These are phyloP conservation scores for Thymus quinquecostatus DNA, from an alignment of 257 asterid genomes.

Conservation along the genomic window DNA sequence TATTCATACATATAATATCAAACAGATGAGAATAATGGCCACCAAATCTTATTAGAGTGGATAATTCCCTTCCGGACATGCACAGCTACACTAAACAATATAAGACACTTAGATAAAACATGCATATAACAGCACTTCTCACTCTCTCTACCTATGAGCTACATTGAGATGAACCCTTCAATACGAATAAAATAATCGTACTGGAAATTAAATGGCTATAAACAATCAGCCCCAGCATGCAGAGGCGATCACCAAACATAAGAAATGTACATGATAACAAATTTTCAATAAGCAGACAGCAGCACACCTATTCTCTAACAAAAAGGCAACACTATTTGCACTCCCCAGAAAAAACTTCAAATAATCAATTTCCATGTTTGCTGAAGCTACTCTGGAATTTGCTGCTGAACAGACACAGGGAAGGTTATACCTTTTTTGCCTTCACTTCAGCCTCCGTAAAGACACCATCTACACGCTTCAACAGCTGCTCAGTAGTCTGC, in stretches of 20 bases:
- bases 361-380: constrained; percentile 16
- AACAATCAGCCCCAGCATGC: neutral
- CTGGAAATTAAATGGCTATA: neutral
- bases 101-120: neutral
- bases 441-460: constrained; percentile 91
- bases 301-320: too few species aligned
- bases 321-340: neutral
- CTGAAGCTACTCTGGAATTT: neutral
- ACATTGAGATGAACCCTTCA: neutral
- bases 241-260: neutral
- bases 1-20: neutral
- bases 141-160: neutral
- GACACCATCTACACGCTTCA: constrained; percentile 90
- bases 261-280: neutral
- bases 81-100: neutral
- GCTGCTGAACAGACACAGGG: constrained; percentile 1
- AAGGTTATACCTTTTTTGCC: constrained; percentile 72
- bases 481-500: constrained; percentile 93
- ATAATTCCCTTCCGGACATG: neutral
- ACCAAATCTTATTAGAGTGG: neutral
- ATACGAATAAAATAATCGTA: neutral
- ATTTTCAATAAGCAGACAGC: neutral
- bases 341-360: neutral
- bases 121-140: neutral
- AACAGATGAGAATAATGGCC: neutral